Conservation (phyloP, 2,329 filamentous ascomycete species). For the Cercospora berteroae region DNA sequence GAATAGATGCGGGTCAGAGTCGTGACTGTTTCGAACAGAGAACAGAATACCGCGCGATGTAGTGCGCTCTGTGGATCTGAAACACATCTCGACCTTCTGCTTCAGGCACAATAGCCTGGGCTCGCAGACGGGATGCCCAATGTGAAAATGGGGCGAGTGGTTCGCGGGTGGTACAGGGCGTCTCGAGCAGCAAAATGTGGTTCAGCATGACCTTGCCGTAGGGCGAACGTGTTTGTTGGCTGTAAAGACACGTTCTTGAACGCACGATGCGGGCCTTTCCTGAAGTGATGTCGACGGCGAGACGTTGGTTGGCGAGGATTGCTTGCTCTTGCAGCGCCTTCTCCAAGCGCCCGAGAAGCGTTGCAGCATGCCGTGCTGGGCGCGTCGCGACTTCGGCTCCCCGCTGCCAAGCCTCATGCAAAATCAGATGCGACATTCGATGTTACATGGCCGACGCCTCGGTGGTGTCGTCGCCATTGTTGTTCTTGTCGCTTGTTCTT, state of each 20-base stretch:
- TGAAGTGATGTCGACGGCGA: slow-evolving; percentile 4
- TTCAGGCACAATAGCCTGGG: not conserved
- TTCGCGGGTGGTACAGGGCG: slow-evolving; percentile 12
- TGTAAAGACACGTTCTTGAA: not conserved
- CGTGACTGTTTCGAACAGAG: slow-evolving; percentile 9
- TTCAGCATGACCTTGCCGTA: slow-evolving; percentile 7
- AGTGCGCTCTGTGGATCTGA: slow-evolving; percentile 7
- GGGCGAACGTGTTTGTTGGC: slow-evolving; percentile 10
- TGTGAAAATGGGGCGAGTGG: slow-evolving; percentile 10
- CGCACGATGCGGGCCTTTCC: slow-evolving; percentile 13
- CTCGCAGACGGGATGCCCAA: not conserved
- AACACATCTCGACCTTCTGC: slow-evolving; percentile 8
- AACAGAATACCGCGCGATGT: slow-evolving; percentile 3
- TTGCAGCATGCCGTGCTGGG: slow-evolving; percentile 10
- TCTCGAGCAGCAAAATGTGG: slow-evolving; percentile 5
- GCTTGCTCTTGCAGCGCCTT: slow-evolving; percentile 15
- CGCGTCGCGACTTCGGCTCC: slow-evolving; percentile 8
- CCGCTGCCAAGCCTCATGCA: too few relatives aligned
- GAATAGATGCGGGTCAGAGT: slow-evolving; percentile 27
- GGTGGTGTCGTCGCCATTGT: not conserved
- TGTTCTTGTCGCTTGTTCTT: not conserved
- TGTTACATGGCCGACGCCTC: not conserved
- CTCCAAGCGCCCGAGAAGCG: slow-evolving; percentile 12
- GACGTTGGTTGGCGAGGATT: slow-evolving; percentile 12
- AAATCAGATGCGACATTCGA: not conserved